These are phyloP conservation scores for Austroboletus novae-zelandiae DNA, from an alignment of 1,284 basidiomycete species.

Conservation along the genomic window DNA sequence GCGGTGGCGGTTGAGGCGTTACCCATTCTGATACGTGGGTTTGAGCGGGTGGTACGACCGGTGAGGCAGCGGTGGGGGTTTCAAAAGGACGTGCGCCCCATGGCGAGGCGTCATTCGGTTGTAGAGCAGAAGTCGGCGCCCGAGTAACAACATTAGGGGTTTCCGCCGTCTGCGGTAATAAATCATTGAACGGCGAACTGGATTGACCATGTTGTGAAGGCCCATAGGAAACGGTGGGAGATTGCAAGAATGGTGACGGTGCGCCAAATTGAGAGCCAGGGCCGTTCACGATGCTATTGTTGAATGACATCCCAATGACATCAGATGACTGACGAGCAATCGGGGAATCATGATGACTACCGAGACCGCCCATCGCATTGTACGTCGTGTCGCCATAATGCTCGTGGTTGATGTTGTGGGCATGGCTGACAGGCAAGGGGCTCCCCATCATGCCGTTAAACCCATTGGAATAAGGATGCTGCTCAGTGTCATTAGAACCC, in stretches of 20 bases:
- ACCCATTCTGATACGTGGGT: constrained; percentile 34
- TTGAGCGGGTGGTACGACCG: constrained; percentile 20
- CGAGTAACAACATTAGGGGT: constrained; percentile 17
- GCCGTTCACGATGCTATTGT: constrained; percentile 16
- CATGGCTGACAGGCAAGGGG: constrained; percentile 21
- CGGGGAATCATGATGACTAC: constrained; percentile 22
- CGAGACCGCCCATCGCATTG: constrained; percentile 19
- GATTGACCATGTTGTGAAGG: constrained; percentile 22
- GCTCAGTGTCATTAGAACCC: constrained; percentile 24
- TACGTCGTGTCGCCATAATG: constrained; percentile 26
- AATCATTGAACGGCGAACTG: constrained; percentile 24
- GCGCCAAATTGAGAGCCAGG: constrained; percentile 21
- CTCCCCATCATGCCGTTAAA: constrained; percentile 22
- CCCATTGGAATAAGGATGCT: constrained; percentile 24
- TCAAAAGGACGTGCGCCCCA: constrained; percentile 26
- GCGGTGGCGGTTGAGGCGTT: constrained; percentile 15
- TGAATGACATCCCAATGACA: constrained; percentile 23
- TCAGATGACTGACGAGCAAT: constrained; percentile 23
- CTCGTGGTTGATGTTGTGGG: constrained; percentile 27
- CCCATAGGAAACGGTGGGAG: constrained; percentile 29
- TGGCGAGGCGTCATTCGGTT: constrained; percentile 21
- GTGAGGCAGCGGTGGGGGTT: constrained; percentile 24
- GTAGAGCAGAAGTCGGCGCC: constrained; percentile 23
- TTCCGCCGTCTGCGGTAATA: constrained; percentile 19
- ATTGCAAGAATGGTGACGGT: constrained; percentile 24